Conservation (phyloP, 140 eudicot species). For the Flaveria floridana region DNA sequence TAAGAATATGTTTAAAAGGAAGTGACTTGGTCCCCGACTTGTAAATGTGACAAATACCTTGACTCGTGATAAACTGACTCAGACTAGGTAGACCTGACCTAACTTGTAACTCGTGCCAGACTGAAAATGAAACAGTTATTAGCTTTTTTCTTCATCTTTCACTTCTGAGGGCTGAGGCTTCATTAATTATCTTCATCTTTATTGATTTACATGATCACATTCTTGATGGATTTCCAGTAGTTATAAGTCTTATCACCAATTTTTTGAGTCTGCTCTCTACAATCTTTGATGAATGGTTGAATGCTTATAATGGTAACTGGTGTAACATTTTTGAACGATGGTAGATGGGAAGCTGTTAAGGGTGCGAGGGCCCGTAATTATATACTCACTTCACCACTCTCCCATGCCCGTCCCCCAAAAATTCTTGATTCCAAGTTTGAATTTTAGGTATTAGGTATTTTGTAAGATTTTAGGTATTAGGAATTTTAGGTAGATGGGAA, state of each 20-base stretch:
- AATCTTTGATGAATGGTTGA: background rate
- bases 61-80: background rate
- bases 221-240: background rate
- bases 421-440: background rate
- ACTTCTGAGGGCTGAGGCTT: background rate
- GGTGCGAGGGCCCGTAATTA: background rate
- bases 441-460: too few species aligned
- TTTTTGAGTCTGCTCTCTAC: too few species aligned
- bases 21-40: background rate
- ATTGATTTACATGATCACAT: background rate
- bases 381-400: background rate
- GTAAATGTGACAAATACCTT: background rate
- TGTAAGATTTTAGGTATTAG: too few species aligned
- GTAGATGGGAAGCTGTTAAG: background rate
- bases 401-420: background rate
- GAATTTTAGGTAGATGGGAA: too few species aligned
- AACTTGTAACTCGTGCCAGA: background rate
- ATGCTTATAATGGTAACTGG: background rate
- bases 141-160: slow-evolving; percentile 1
- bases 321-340: background rate
- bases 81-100: background rate
- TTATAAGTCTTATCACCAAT: too few species aligned
- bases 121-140: background rate
- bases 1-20: background rate
- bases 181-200: background rate